These are phyloP conservation scores for Lepiota brunneoincarnata DNA, from an alignment of 768 basidiomycete genomes.

Conservation along the genomic window DNA sequence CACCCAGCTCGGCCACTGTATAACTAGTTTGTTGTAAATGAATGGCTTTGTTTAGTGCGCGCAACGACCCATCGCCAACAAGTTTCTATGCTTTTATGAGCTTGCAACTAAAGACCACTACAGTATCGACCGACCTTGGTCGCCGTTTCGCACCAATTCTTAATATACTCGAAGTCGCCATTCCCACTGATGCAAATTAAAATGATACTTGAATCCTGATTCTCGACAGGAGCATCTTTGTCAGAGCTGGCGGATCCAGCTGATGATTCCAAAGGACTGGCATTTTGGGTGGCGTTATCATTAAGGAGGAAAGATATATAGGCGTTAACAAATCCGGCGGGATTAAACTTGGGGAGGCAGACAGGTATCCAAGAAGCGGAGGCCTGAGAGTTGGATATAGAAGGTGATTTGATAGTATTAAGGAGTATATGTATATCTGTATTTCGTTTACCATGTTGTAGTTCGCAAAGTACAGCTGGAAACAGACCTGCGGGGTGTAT, in stretches of 20 bases:
- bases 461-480: background rate
- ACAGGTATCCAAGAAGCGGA: conserved; percentile 93
- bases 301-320: conserved; percentile 74
- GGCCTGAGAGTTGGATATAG: conserved; percentile 72
- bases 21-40: conserved; percentile 55
- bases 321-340: conserved; percentile 86
- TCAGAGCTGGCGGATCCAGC: conserved; percentile 7
- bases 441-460: background rate
- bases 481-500: conserved; percentile 85
- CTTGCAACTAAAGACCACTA: background rate
- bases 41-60: conserved; percentile 48
- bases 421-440: conserved; percentile 89
- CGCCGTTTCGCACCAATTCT: conserved; percentile 71
- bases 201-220: conserved; percentile 34
- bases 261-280: conserved; percentile 16
- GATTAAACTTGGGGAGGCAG: conserved; percentile 93
- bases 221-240: background rate
- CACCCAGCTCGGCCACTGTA: conserved; percentile 70
- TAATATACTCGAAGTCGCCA: conserved; percentile 82
- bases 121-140: conserved; percentile 43
- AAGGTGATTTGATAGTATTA: conserved; percentile 85
- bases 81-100: conserved; percentile 55
- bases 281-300: conserved; percentile 26
- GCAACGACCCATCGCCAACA: conserved; percentile 52
- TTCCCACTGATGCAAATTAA: conserved; percentile 81